Evolutionary conservation across 345 rosid genomes (phyloP), one percentile per base, ranked within the genome.

Genomic region (Raphanus raphanistrum): DNA sequence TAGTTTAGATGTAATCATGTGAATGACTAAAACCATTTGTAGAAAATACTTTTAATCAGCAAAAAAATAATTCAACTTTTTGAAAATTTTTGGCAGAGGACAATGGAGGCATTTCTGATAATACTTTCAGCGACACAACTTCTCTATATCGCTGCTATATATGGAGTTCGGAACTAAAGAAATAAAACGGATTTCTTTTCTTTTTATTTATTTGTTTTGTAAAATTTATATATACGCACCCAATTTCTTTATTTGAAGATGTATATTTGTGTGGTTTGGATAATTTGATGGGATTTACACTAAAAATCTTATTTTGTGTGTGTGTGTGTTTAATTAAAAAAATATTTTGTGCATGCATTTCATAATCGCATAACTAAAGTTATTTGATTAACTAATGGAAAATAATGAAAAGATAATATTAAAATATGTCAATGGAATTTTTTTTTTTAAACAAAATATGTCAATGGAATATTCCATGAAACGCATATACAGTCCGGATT

Each of bases 101-200:
- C 98, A 60, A 88, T 94, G 98, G 98, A 94, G 84, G 98, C 98
- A 31, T 92, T 94, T 71, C 17, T 87, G 48, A 88, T 94, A 66
- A 94, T 94, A 66, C 93, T 94, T 32, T 85, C 98, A 3, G 92
- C 70, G 4, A 90, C 97, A 21, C 97, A 94, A 78, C 93, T 94
- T 27, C 63, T 90, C 0, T 94, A 90, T 79, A 86, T 94, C n/a
- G 93, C 84, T 41, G 91, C 90, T 25, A 90, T 90, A 72, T 89
- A 90, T 21, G 87, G 83, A 17, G 81, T 83, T 13, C 55, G 80
- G 38, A 73, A 58, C 62, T 80, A 80, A 69, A 72, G 67, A 55
- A 59, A 8, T 41, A 5, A 48, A 41, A 77, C 36, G 12, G 1
- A 0, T 60, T 15, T 33, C 0, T 6, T 36, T 63, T 28, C 8